These are phyloP conservation scores for Candida silvatica DNA, from an alignment of 805 yeast genomes.

Conservation along the genomic window DNA sequence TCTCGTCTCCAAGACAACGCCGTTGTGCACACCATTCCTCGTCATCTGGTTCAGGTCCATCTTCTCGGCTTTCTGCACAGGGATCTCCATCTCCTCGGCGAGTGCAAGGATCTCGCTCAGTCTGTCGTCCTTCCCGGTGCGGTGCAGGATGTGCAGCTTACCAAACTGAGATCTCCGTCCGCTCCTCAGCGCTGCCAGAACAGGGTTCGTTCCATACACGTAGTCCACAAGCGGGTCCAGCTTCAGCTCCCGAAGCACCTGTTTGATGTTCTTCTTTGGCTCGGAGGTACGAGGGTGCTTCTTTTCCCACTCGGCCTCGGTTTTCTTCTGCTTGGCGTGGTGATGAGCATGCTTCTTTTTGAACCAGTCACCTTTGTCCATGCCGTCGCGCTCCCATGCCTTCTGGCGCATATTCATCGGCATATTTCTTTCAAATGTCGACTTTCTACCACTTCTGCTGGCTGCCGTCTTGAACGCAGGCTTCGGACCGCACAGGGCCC, in stretches of 20 bases:
- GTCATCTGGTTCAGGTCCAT: conserved; percentile 54
- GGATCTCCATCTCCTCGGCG: conserved; percentile 36
- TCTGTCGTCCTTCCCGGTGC: conserved; percentile 20
- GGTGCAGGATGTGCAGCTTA: conserved; percentile 37
- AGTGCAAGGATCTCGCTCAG: conserved; percentile 33
- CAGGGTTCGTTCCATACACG: conserved; percentile 70
- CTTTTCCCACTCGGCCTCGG: conserved; percentile 9
- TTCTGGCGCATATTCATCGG: conserved; percentile 32
- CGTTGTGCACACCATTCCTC: conserved; percentile 71
- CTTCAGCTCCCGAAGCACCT: conserved; percentile 10
- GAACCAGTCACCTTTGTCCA: conserved; percentile 56
- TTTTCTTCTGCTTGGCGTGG: conserved; percentile 40
- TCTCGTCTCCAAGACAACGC: conserved; percentile 62
- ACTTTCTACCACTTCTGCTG: neutral
- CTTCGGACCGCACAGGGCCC: conserved; percentile 13
- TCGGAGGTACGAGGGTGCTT: conserved; percentile 4
- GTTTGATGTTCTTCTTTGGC: conserved; percentile 6
- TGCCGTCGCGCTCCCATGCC: conserved; percentile 61
- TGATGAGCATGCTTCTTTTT: conserved; percentile 55
- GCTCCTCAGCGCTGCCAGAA: conserved; percentile 57
- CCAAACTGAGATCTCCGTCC: conserved; percentile 45
- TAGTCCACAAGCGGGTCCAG: conserved; percentile 52
- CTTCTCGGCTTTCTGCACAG: conserved; percentile 26
- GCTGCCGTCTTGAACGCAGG: conserved; percentile 21
- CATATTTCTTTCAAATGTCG: conserved; percentile 3